A percentile compares a stretch with the other conserved stretches of the same genome.
Evolutionary conservation across 768 basidiomycete genomes (phyloP).

Genomic region (Gloeopeniophorella convolvens): DNA sequence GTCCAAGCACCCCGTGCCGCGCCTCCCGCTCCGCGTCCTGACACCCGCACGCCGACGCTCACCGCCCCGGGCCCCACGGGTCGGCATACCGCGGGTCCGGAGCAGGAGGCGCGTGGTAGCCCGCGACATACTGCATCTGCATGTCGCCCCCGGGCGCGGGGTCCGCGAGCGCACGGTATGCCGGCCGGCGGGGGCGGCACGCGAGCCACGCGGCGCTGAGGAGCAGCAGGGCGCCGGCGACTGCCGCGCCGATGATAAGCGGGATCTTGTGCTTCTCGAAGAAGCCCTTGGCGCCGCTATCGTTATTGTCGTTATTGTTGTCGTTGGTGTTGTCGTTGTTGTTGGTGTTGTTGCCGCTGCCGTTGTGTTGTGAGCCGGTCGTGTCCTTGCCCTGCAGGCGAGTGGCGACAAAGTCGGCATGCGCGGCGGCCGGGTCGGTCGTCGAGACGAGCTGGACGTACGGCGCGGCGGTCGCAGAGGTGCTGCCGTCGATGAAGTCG

Average conservation of each 20-base stretch:
- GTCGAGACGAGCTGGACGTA: conserved; percentile 57
- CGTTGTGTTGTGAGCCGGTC: not conserved
- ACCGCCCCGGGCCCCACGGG: conserved; percentile 1
- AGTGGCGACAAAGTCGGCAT: conserved; percentile 6
- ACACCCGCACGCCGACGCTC: no score
- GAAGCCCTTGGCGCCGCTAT: not conserved
- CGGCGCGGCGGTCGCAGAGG: conserved; percentile 35
- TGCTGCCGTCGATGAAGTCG: conserved; percentile 42
- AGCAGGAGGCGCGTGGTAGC: not conserved
- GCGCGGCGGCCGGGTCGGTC: conserved; percentile 30
- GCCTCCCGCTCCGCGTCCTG: no score
- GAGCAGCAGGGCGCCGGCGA: not conserved
- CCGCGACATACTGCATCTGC: conserved; percentile 9
- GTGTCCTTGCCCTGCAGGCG: conserved; percentile 10
- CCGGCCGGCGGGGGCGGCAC: not conserved
- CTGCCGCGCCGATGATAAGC: not conserved
- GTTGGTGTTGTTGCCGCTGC: not conserved
- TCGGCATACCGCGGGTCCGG: not conserved
- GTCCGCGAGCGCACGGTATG: conserved; percentile 1
- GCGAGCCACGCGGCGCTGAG: not conserved
- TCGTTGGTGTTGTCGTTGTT: not conserved
- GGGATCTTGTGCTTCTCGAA: conserved; percentile 8
- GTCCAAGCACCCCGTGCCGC: no score
- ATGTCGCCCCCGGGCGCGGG: conserved; percentile 7
- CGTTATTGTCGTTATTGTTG: not conserved